These are phyloP conservation scores for Apiospora rasikravindrae DNA, from an alignment of 2,329 filamentous ascomycete genomes.

Conservation along the genomic window DNA sequence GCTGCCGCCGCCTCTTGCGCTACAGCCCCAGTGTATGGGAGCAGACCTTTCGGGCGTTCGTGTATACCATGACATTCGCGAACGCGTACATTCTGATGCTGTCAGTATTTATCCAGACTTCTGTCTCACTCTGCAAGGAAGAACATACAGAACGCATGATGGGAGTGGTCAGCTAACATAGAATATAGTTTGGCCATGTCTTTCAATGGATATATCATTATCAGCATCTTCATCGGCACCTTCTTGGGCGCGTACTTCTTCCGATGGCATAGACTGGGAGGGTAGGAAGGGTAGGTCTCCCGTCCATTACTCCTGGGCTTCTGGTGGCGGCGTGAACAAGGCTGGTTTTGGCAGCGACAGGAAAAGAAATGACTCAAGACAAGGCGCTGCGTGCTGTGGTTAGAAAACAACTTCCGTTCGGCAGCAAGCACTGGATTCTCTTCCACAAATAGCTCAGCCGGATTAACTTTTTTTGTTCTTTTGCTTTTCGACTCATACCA, in stretches of 20 bases:
- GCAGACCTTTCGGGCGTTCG: constrained; percentile 67
- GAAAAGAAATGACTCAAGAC: not conserved
- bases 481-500: not conserved
- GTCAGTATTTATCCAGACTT: constrained; percentile 18
- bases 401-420: not conserved
- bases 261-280: constrained; percentile 65
- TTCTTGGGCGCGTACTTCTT: constrained; percentile 77
- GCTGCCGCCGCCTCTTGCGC: constrained; percentile 20
- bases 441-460: no score
- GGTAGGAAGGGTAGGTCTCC: not conserved
- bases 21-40: constrained; percentile 63
- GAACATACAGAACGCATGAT: not conserved
- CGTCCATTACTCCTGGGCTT: not conserved
- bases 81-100: constrained; percentile 84
- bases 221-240: constrained; percentile 79
- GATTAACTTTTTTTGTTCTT: not conserved
- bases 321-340: not conserved
- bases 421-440: no score
- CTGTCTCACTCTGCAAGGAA: no score
- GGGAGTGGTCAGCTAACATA: not conserved
- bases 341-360: not conserved
- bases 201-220: constrained; percentile 77
- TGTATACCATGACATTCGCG: constrained; percentile 76
- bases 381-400: not conserved
- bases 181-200: constrained; percentile 52